Evolutionary conservation across 2,329 filamentous ascomycete species (phyloP).

Genomic region (Scolecobasidium constrictum): DNA sequence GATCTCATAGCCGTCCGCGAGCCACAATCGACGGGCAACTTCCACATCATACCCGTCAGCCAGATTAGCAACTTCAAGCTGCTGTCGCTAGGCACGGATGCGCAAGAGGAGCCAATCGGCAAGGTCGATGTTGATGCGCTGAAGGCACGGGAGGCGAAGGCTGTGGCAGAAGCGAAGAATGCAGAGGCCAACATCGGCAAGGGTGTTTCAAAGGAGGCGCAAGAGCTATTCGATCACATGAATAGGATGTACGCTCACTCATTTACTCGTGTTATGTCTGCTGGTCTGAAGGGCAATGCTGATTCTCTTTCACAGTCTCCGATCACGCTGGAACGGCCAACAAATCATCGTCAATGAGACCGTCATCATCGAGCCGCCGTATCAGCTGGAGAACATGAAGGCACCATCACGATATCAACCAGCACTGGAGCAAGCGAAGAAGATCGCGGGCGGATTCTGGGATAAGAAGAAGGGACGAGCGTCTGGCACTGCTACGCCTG

Average conservation of each 20-base stretch:
- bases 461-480: constrained; percentile 27
- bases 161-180: constrained; percentile 45
- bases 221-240: constrained; percentile 53
- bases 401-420: constrained; percentile 31
- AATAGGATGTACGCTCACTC: constrained; percentile 39
- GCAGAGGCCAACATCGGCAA: constrained; percentile 47
- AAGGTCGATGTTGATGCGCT: constrained; percentile 44
- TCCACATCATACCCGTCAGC: constrained; percentile 48
- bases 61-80: constrained; percentile 36
- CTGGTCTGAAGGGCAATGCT: not conserved
- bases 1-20: constrained; percentile 53
- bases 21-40: constrained; percentile 32
- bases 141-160: constrained; percentile 43
- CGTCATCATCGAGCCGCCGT: constrained; percentile 48
- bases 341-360: constrained; percentile 51
- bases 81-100: constrained; percentile 20
- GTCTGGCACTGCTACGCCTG: not conserved
- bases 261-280: constrained; percentile 1
- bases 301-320: not conserved
- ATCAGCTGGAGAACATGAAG: constrained; percentile 44
- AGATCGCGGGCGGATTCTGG: constrained; percentile 34
- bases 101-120: constrained; percentile 34
- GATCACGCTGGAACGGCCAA: constrained; percentile 43
- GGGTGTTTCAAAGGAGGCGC: constrained; percentile 49
- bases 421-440: constrained; percentile 30